Evolutionary conservation across 73 alveolate genomes (phyloP).

Genomic region (Tetrahymena borealis): DNA sequence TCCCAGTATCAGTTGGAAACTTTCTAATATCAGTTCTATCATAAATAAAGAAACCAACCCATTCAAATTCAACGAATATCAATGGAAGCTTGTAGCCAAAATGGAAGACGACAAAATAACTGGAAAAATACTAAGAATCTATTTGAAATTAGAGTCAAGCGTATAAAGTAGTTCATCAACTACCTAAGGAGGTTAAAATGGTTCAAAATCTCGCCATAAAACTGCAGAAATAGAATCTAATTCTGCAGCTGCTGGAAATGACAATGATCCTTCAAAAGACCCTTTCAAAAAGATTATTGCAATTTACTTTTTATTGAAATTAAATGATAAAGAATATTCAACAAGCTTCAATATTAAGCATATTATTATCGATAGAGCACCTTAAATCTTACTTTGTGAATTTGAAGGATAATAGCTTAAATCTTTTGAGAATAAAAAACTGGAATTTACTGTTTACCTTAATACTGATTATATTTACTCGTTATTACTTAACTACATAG

Average conservation of each 20-base stretch:
- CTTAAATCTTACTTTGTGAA: slow-evolving; percentile 19
- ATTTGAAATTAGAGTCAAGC: slow-evolving; percentile 14
- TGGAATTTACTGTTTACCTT: slow-evolving; percentile 34
- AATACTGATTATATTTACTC: slow-evolving; percentile 29
- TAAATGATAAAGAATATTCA: slow-evolving; percentile 4
- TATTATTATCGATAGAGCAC: slow-evolving; percentile 12
- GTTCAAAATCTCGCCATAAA: neutral
- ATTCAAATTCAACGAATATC: slow-evolving; percentile 32
- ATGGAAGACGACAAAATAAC: slow-evolving; percentile 25
- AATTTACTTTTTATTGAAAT: slow-evolving; percentile 10
- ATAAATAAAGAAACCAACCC: slow-evolving; percentile 34
- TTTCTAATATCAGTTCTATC: slow-evolving; percentile 29
- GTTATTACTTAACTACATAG: slow-evolving; percentile 9
- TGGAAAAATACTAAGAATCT: slow-evolving; percentile 17
- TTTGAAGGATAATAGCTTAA: slow-evolving; percentile 16
- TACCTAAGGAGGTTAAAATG: neutral
- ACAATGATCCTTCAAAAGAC: slow-evolving; percentile 28
- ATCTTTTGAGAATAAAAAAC: slow-evolving; percentile 15
- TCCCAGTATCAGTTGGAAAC: slow-evolving; percentile 43
- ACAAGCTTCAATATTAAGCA: slow-evolving; percentile 6
- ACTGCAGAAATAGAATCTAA: neutral
- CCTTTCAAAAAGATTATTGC: slow-evolving; percentile 17
- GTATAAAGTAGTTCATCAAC: neutral
- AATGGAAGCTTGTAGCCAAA: slow-evolving; percentile 41
- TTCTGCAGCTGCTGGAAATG: neutral